Conservation (phyloP, 306 rosid genomes). For the Hylodesmum podocarpum region DNA sequence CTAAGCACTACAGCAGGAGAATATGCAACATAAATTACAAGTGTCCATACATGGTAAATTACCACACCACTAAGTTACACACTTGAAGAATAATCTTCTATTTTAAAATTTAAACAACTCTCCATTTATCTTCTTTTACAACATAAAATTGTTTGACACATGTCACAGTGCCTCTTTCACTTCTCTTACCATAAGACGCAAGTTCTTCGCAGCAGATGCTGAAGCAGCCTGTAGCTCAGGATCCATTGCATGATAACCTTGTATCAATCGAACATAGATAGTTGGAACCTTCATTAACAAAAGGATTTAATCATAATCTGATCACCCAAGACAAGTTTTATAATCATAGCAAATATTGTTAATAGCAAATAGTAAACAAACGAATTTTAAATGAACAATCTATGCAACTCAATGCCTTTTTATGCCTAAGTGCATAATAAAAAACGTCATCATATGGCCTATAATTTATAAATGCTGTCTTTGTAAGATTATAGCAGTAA, state of each 20-base stretch:
- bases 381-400: slow-evolving; percentile 9
- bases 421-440: background rate
- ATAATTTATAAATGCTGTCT: slow-evolving; percentile 4
- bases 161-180: slow-evolving; percentile 9
- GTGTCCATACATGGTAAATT: slow-evolving; percentile 12
- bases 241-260: slow-evolving; percentile 86
- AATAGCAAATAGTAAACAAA: slow-evolving; percentile 12
- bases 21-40: background rate
- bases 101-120: background rate
- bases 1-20: background rate
- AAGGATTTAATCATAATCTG: slow-evolving; percentile 17
- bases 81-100: background rate
- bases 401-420: background rate
- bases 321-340: slow-evolving; percentile 14
- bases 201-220: slow-evolving; percentile 79
- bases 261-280: slow-evolving; percentile 78
- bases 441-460: slow-evolving; percentile 2
- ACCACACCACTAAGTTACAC: background rate
- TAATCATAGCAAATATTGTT: background rate
- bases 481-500: slow-evolving; percentile 15
- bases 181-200: slow-evolving; percentile 88
- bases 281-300: slow-evolving; percentile 79
- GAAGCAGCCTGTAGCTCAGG: slow-evolving; percentile 65
- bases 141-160: background rate
- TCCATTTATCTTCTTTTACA: background rate